Evolutionary conservation across 179 eudicot genomes (phyloP).

Genomic region (Heliamphora pulchella): DNA sequence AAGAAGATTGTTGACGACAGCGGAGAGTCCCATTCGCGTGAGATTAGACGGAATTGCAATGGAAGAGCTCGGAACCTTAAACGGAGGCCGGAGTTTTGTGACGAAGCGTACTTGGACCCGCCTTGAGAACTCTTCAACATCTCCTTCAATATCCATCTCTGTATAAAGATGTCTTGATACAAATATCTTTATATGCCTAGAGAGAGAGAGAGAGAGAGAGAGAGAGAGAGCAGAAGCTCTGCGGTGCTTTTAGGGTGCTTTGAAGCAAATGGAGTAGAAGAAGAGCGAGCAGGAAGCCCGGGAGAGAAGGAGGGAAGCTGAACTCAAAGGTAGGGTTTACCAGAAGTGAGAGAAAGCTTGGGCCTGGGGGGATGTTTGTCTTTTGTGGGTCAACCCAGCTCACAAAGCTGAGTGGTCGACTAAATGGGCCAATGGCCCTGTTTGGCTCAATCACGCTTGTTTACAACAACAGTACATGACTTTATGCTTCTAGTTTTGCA

Average conservation of each 20-base stretch:
- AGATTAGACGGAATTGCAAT: conserved; percentile 63
- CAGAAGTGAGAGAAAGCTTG: conserved; percentile 4
- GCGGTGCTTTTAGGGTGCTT: background rate
- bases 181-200: no score
- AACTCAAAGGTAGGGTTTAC: background rate
- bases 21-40: conserved; percentile 72
- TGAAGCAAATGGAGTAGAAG: background rate
- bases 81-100: conserved; percentile 53
- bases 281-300: background rate
- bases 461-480: background rate
- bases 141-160: conserved; percentile 47
- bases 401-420: background rate
- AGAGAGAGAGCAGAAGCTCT: background rate
- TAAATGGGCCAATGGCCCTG: background rate
- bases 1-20: conserved; percentile 66
- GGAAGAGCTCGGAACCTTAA: conserved; percentile 48
- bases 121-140: conserved; percentile 36
- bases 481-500: no score
- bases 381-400: background rate
- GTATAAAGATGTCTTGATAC: background rate
- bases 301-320: background rate
- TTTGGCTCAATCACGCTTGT: background rate
- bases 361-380: background rate
- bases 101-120: conserved; percentile 70
- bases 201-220: background rate